A percentile compares a stretch with the other conserved stretches of the same genome.
These are phyloP conservation scores for Trypanosoma cruzi DNA, from an alignment of 208 protist genomes.

Conservation along the genomic window DNA sequence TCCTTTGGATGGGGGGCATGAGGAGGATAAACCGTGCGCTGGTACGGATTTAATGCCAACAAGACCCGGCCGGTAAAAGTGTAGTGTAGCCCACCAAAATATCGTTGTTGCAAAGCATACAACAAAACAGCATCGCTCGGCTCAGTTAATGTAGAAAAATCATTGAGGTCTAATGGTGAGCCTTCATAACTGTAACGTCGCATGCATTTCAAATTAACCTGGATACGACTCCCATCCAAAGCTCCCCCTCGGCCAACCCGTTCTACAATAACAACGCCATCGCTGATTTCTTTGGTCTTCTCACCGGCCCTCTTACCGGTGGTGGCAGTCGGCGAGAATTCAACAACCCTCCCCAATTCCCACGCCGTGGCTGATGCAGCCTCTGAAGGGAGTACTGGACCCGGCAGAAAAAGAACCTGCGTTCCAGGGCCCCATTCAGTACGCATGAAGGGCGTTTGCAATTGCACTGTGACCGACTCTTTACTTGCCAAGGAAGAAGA, in stretches of 20 bases:
- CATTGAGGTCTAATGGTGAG: constrained; percentile 24
- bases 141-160: constrained; percentile 15
- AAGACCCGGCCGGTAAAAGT: constrained; percentile 23
- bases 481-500: neutral
- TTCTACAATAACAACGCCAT: constrained; percentile 4
- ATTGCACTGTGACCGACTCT: neutral
- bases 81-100: constrained; percentile 22
- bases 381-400: neutral
- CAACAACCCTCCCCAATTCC: constrained; percentile 19
- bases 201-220: neutral
- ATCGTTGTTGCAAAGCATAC: constrained; percentile 22
- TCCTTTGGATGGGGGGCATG: constrained; percentile 22
- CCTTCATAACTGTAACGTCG: constrained; percentile 18
- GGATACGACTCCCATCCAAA: neutral
- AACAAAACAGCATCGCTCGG: constrained; percentile 21
- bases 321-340: neutral
- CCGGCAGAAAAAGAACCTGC: constrained; percentile 8
- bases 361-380: neutral
- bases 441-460: neutral
- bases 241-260: neutral
- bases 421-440: constrained; percentile 1
- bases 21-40: constrained; percentile 14
- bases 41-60: constrained; percentile 29
- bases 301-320: neutral
- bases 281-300: neutral